Evolutionary conservation across 257 asterid species (phyloP), one percentile per base, ranked within the genome.

Genomic region (Plectranthus barbatus): DNA sequence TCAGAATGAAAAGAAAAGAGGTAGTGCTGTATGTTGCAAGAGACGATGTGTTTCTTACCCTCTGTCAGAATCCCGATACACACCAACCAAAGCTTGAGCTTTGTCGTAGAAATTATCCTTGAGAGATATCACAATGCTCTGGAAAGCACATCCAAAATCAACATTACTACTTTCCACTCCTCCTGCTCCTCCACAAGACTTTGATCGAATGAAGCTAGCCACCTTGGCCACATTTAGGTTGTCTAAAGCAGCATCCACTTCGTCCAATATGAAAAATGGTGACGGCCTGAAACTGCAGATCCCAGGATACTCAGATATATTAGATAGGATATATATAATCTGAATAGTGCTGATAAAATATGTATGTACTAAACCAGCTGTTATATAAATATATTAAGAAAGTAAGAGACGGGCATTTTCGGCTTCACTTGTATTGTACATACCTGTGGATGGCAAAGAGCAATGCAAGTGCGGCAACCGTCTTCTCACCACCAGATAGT

Each of bases 161-260:
- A 59, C 67, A 62, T 82, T 86, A 66, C 62, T 42, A 31, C 70
- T 31, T 31, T 31, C 82, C 49, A 60, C 3, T 56, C 89, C 72
- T 64, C 89, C 72, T 64, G 84, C 89, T 55, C 90, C 91, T 69
- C 77, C 90, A 64, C 97, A 93, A 14, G 97, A 93, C 77, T 86
- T 90, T 66, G 95, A 77, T 77, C 92, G 85, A 56, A 93, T 85
- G 61, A 93, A 93, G 77, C 99, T 88, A 53, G 99, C 99, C 21
- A 93, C 95, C 77, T 93, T 93, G 67, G 97, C 97, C 8, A 93
- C 99, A 66, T 93, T 93, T 54, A 90, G 64, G 74, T 90, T 93
- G 57, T 93, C 99, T 67, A 93, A 68, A 14, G 99, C 99, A 61
- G 99, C 99, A 74, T 93, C 99, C 73, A 93, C 99, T 87, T 93